These are phyloP conservation scores for Aspergillus aculeatinus DNA, from an alignment of 2,329 filamentous ascomycete species.

Conservation along the genomic window DNA sequence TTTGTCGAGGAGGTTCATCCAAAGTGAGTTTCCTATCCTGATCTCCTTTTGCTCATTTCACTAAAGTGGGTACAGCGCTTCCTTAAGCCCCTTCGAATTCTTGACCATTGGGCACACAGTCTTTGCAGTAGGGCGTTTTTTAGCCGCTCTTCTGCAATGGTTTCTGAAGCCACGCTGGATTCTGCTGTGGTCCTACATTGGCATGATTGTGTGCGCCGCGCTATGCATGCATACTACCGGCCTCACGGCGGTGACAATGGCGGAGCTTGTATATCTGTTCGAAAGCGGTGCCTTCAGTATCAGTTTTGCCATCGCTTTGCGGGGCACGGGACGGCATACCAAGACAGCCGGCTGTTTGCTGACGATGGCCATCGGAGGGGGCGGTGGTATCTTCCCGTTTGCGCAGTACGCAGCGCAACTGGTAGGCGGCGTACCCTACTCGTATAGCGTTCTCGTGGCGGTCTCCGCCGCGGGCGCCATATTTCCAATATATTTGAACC, in stretches of 20 bases:
- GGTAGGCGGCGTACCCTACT: conserved; percentile 44
- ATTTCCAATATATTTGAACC: conserved; percentile 56
- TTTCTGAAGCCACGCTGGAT: conserved; percentile 60
- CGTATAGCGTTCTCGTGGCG: conserved; percentile 55
- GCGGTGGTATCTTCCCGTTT: conserved; percentile 55
- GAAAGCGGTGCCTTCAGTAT: conserved; percentile 61
- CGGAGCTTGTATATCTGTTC: conserved; percentile 58
- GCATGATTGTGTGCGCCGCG: conserved; percentile 52
- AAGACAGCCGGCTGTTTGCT: conserved; percentile 57
- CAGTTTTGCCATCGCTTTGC: conserved; percentile 58
- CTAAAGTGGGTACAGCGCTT: conserved; percentile 13
- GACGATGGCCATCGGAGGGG: conserved; percentile 55
- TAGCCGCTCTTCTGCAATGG: conserved; percentile 53
- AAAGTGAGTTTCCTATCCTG: conserved; percentile 16
- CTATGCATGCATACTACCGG: conserved; percentile 53
- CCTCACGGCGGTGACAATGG: conserved; percentile 46
- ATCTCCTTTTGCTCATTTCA: neutral
- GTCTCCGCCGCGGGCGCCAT: conserved; percentile 52
- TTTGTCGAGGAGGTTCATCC: conserved; percentile 47
- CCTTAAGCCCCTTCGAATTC: conserved; percentile 42
- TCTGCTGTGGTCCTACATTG: conserved; percentile 54
- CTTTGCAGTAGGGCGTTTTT: conserved; percentile 59
- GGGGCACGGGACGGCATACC: conserved; percentile 58
- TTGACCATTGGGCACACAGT: conserved; percentile 57
- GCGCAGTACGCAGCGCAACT: conserved; percentile 51